phyloP scores from a whole-genome alignment of 768 basidiomycete species.

The Hemileccinum rubropunctum region DNA sequence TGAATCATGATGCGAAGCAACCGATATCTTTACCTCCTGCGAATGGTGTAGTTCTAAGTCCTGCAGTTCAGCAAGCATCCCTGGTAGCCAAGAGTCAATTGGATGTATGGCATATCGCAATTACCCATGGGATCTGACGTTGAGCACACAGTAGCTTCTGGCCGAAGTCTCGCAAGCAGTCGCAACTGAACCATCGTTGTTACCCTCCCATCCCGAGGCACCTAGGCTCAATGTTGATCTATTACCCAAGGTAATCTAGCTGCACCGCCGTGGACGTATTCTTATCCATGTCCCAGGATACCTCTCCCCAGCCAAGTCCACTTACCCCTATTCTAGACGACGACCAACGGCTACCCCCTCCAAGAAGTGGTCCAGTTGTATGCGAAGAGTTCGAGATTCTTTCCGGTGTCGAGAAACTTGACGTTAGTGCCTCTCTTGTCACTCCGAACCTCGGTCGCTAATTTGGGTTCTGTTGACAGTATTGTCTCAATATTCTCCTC shows the following conservation, averaged over 20 bases:
- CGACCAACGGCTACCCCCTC: neutral
- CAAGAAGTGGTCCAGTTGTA: slow-evolving; percentile 26
- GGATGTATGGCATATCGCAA: slow-evolving; percentile 22
- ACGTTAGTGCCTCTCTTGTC: slow-evolving; percentile 34
- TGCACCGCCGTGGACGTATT: neutral
- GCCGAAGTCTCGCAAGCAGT: slow-evolving; percentile 29
- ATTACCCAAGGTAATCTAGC: slow-evolving; percentile 11
- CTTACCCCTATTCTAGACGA: slow-evolving; percentile 20
- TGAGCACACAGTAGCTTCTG: slow-evolving; percentile 23
- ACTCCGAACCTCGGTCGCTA: neutral
- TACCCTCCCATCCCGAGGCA: slow-evolving; percentile 25
- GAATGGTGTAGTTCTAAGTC: slow-evolving; percentile 5
- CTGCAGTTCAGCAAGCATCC: slow-evolving; percentile 10
- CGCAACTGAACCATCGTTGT: slow-evolving; percentile 27
- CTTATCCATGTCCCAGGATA: slow-evolving; percentile 14
- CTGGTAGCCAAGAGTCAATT: slow-evolving; percentile 23
- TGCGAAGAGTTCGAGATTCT: slow-evolving; percentile 45
- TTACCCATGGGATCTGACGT: slow-evolving; percentile 13
- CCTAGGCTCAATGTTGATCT: slow-evolving; percentile 16
- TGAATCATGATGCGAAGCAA: slow-evolving; percentile 9
- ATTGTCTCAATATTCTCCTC: slow-evolving; percentile 68
- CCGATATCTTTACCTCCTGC: neutral
- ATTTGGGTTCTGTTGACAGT: slow-evolving; percentile 38
- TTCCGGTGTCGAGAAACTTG: slow-evolving; percentile 47
- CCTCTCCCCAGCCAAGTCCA: slow-evolving; percentile 18